These are phyloP conservation scores for Blastobotrys buckinghamii DNA, from an alignment of 1,139 yeast species.

Conservation along the genomic window DNA sequence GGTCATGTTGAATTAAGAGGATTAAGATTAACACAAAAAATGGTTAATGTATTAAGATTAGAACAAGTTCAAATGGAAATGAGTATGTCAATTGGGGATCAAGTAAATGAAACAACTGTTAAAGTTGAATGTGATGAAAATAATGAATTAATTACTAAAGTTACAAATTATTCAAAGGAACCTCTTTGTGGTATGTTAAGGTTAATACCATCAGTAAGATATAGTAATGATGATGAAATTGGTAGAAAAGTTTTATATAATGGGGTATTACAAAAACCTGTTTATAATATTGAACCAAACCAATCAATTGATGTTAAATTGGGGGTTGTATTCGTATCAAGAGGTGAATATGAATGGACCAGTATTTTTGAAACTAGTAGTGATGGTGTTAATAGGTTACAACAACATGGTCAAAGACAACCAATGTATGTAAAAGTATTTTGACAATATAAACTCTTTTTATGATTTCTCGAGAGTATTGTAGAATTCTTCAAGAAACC, in stretches of 20 bases:
- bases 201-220: slow-evolving; percentile 50
- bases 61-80: slow-evolving; percentile 42
- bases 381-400: slow-evolving; percentile 15
- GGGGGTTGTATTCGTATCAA: slow-evolving; percentile 57
- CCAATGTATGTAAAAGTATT: slow-evolving; percentile 34
- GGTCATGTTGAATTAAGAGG: slow-evolving; percentile 66
- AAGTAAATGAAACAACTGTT: slow-evolving; percentile 16
- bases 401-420: slow-evolving; percentile 32
- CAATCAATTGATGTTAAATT: slow-evolving; percentile 38
- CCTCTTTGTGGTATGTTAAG: slow-evolving; percentile 55
- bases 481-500: not conserved
- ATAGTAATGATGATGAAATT: slow-evolving; percentile 21
- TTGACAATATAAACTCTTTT: slow-evolving; percentile 1
- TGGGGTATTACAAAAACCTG: slow-evolving; percentile 58
- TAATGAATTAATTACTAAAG: slow-evolving; percentile 17
- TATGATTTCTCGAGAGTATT: not conserved
- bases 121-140: slow-evolving; percentile 22
- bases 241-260: slow-evolving; percentile 38
- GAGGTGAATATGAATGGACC: slow-evolving; percentile 80
- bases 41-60: slow-evolving; percentile 41
- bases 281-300: slow-evolving; percentile 41
- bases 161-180: slow-evolving; percentile 24
- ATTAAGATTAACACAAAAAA: slow-evolving; percentile 48
- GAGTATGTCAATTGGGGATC: slow-evolving; percentile 23
- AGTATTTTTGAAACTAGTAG: slow-evolving; percentile 48